A percentile compares a stretch with the other conserved stretches of the same genome.
Evolutionary conservation across 139 green algal genomes (phyloP).

Genomic region (Volvox reticuliferus): DNA sequence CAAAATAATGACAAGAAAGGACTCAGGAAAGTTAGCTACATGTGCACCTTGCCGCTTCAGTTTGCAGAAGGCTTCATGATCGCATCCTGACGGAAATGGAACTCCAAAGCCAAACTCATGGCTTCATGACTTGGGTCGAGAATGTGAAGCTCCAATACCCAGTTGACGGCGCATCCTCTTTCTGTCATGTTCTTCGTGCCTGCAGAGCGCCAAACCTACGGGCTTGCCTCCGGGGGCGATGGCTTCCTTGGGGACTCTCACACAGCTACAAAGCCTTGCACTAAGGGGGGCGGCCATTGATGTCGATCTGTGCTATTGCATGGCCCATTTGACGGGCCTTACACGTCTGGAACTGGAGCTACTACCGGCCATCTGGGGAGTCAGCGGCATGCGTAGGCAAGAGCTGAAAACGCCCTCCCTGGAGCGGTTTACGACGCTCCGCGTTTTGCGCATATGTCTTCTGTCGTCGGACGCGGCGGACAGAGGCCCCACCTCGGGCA

Average conservation of each 20-base stretch:
- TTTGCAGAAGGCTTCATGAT: neutral
- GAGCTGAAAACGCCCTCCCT: neutral
- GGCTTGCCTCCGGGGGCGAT: constrained; percentile 9
- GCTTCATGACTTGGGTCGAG: neutral
- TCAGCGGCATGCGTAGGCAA: neutral
- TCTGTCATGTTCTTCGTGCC: neutral
- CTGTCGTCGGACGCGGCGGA: neutral
- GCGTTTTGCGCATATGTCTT: neutral
- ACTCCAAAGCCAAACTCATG: neutral
- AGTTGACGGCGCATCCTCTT: neutral
- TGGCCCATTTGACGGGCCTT: neutral
- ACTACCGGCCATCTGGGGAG: neutral
- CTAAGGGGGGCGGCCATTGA: neutral
- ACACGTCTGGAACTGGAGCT: neutral
- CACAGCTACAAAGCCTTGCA: neutral
- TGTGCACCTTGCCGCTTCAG: neutral
- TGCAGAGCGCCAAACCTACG: neutral
- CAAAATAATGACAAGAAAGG: neutral
- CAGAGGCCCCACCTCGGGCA: too few relatives aligned
- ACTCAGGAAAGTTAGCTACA: too few relatives aligned
- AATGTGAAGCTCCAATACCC: neutral
- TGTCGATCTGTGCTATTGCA: constrained; percentile 9
- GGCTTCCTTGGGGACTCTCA: neutral
- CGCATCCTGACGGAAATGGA: neutral
- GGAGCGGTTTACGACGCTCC: neutral